Base-by-base conservation (phyloP, 2,329 filamentous ascomycete species). In the Sporothrix inflata region DNA sequence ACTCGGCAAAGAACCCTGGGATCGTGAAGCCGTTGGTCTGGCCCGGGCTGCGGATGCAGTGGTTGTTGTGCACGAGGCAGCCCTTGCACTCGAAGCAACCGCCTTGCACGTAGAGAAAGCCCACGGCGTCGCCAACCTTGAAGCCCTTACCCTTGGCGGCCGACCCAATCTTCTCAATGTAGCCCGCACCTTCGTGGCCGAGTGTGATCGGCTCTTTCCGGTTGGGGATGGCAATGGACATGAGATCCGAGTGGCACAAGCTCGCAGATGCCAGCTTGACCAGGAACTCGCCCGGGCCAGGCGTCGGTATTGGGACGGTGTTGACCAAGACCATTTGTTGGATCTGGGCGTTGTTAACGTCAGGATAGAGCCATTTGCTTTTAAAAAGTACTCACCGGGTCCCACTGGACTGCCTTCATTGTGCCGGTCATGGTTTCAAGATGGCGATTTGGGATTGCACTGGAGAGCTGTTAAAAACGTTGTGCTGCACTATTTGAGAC, bases 1-100 rank as follows among this genome's bases (percentile, higher is more conserved):
- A 86, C 76, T 86, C 83, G 21, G 81, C 79, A 72, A 86, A 86
- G 75, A 80, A 85, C 0, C 84, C 85, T 73, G 84, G 81, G 0
- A 76, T 79, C 0, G 77, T 79, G 60, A 85, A 83, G 5, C 84
- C 84, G 57, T 82, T 80, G 19, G 84, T 77, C 51, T 79, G 77
- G n/a, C 80, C 79, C 7, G 80, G 80, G 9, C 80, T 79, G 5
- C 76, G 80, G 69, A 81, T 77, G 75, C 83, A 84, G 63, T 77
- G 78, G 63, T 81, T 73, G 72, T 84, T 84, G 74, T 84, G 83
- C 1, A 83, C 76, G 77, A 79, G 78, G 77, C 84, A 86, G 12
- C 83, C 83, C 21, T 82, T 79, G 76, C 84, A 86, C 69, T 82
- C 81, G 73, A 84, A 83, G 74, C 84, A 85, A 73, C 80, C 82